A percentile compares a stretch with the other conserved stretches of the same genome.
Evolutionary conservation across 306 rosid species (phyloP).

Genomic region (barrel medic (Medicago truncatula)): MtrunA17r5.0-ANR NC_053044.1:32022501-32023000

Average conservation of each 20-base stretch:
- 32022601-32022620: conserved; percentile 2
- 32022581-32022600: neutral
- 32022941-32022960: no score
- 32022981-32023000: neutral
- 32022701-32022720: neutral
- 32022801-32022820: neutral
- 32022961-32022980: no score
- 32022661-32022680: conserved; percentile 8
- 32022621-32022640: neutral
- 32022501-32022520: conserved; percentile 9
- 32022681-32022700: neutral
- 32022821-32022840: neutral
- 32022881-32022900: no score
- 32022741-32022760: neutral
- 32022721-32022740: no score
- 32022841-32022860: no score
- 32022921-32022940: no score
- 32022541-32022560: conserved; percentile 1
- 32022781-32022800: neutral
- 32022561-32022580: conserved; percentile 33
- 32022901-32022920: no score
- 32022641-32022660: conserved; percentile 21
- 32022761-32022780: neutral
- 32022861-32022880: no score
- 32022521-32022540: neutral